Evolutionary conservation across 2,329 filamentous ascomycete species (phyloP), one percentile per base, ranked within the genome.

Genomic region (Sclerotinia sclerotiorum): DNA sequence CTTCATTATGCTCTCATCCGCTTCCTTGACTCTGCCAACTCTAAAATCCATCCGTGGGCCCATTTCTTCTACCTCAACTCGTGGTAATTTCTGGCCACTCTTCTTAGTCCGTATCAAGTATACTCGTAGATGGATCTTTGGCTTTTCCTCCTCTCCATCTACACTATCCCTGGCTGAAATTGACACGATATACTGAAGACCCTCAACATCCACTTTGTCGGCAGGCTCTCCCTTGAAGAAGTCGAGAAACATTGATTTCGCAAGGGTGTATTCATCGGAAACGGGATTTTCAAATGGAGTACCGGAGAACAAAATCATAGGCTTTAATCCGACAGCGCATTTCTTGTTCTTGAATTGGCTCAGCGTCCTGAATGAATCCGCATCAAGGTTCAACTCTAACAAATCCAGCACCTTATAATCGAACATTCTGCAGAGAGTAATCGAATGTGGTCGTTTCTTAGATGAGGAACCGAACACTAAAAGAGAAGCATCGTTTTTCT

Each of bases 41-140:
- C 90, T 88, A 80, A 97, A 94, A 81, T 97, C 93, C 81, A 98
- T 93, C 72, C 94, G 87, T 5, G 95, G 95, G 0, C 95, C 94
- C 82, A 97, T 96, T 82, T 97, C 94, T 79, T 97, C 93, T 68
- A 98, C 85, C 79, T 98, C 94, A 24, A 99, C 91, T 67, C 93
- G 88, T 10, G 95, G 95, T 56, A 98, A 83, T 76, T 90, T 92
- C 80, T 95, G 91, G 10, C 93, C 93, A 73, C 90, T 93, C 77
- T 90, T 90, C 85, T 92, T 92, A 61, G 95, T 98, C 76, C 85
- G 84, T 74, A 98, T 90, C 74, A 93, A 86, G 81, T 97, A 98
- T 77, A 91, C 89, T 70, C 95, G 88, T 75, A 97, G 78, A 79
- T 87, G 85, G 69, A 90, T 84, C 42, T 79, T 79, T 21, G 87